These are phyloP conservation scores for Didymella arachidicola DNA, from an alignment of 2,329 filamentous ascomycete species.

Conservation along the genomic window DNA sequence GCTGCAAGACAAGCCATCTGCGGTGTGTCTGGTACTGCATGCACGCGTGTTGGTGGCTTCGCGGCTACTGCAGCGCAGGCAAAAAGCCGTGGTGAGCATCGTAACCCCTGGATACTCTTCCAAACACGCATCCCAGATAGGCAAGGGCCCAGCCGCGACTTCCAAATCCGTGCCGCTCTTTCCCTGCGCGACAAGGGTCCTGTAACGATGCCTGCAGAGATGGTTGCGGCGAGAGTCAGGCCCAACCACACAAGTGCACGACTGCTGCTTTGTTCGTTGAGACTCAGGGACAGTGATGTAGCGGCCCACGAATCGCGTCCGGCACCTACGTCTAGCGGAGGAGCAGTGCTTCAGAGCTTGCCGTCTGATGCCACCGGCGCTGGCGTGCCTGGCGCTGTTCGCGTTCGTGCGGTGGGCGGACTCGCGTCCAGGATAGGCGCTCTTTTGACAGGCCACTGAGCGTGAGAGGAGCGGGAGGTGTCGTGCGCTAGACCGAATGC, in stretches of 20 bases:
- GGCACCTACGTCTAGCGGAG: neutral
- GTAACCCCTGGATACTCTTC: slow-evolving; percentile 24
- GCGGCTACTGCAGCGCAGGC: slow-evolving; percentile 8
- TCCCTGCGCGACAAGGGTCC: slow-evolving; percentile 6
- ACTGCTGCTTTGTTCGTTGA: slow-evolving; percentile 9
- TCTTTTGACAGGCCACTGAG: slow-evolving; percentile 22
- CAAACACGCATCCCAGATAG: slow-evolving; percentile 23
- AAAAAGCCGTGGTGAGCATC: slow-evolving; percentile 11
- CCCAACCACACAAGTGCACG: slow-evolving; percentile 3
- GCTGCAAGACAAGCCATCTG: slow-evolving; percentile 2
- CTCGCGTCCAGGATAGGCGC: slow-evolving; percentile 18
- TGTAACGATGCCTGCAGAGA: neutral
- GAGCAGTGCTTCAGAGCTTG: neutral
- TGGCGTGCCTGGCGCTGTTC: slow-evolving; percentile 21
- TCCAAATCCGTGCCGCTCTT: slow-evolving; percentile 29
- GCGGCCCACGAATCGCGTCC: slow-evolving; percentile 8
- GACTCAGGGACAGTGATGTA: neutral
- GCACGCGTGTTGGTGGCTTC: slow-evolving; percentile 6
- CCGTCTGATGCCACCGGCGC: slow-evolving; percentile 1
- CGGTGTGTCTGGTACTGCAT: neutral
- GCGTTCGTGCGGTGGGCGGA: slow-evolving; percentile 19
- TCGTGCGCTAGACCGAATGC: slow-evolving; percentile 27
- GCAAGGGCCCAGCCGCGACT: slow-evolving; percentile 26
- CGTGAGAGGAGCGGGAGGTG: slow-evolving; percentile 25
- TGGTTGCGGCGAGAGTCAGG: slow-evolving; percentile 6